These are phyloP conservation scores for Thymus mandschuricus DNA, from an alignment of 257 asterid genomes.

Conservation along the genomic window DNA sequence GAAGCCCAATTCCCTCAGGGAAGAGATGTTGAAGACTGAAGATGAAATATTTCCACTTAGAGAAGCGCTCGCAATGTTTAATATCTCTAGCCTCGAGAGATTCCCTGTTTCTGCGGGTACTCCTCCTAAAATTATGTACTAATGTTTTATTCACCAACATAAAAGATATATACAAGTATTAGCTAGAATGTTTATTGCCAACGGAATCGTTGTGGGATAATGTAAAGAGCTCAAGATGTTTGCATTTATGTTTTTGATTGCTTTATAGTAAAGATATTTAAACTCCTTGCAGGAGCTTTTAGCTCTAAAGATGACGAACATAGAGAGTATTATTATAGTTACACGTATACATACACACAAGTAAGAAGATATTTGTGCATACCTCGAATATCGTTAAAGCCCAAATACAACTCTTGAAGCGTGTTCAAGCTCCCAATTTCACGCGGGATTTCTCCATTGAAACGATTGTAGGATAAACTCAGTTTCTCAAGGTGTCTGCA, in stretches of 20 bases:
- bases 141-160: not conserved
- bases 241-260: too few species aligned
- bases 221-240: too few species aligned
- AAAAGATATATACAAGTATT: too few species aligned
- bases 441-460: not conserved
- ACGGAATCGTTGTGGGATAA: too few species aligned
- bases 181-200: not conserved
- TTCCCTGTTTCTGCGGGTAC: not conserved
- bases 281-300: too few species aligned
- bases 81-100: not conserved
- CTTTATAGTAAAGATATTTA: too few species aligned
- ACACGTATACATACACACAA: too few species aligned
- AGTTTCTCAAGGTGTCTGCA: not conserved
- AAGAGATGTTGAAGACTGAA: conserved; percentile 10
- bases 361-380: too few species aligned
- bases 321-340: too few species aligned
- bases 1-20: not conserved
- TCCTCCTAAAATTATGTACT: not conserved
- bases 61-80: not conserved
- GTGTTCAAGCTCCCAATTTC: not conserved
- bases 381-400: not conserved
- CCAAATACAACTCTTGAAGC: not conserved
- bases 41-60: not conserved
- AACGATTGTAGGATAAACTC: not conserved
- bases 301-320: too few species aligned